A percentile compares a stretch with the other conserved stretches of the same genome.
phyloP scores from a whole-genome alignment of 805 yeast genomes.

The Yarrowia deformans region DNA sequence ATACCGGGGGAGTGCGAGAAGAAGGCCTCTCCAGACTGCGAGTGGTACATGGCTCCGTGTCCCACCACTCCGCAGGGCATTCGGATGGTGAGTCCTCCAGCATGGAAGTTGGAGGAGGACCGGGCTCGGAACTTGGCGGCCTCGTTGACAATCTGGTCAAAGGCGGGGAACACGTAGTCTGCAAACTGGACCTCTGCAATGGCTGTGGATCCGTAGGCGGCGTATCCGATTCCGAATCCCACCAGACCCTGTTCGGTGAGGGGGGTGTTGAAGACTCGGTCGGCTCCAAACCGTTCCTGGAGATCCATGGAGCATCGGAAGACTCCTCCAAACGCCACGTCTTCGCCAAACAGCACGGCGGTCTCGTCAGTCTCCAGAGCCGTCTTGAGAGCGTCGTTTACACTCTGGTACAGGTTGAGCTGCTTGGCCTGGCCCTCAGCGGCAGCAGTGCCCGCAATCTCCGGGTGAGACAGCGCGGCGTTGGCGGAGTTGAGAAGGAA shows the following conservation, averaged over 20 bases:
- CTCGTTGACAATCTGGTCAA: constrained; percentile 92
- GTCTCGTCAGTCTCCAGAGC: constrained; percentile 91
- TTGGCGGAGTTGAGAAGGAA: constrained; percentile 45
- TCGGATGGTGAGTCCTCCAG: constrained; percentile 91
- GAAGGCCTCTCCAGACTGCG: constrained; percentile 94
- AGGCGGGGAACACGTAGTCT: constrained; percentile 96
- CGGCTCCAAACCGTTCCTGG: constrained; percentile 86
- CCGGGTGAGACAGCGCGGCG: constrained; percentile 44
- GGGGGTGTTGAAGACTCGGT: constrained; percentile 88
- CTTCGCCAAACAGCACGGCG: constrained; percentile 92
- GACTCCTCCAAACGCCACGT: constrained; percentile 96
- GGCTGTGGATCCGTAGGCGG: constrained; percentile 88
- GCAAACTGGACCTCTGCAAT: constrained; percentile 94
- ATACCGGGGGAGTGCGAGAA: constrained; percentile 93
- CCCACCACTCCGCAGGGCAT: constrained; percentile 98
- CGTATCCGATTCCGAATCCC: constrained; percentile 86
- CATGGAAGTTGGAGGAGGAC: constrained; percentile 87
- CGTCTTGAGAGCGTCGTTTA: constrained; percentile 87
- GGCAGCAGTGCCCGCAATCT: constrained; percentile 41
- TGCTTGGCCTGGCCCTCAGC: constrained; percentile 44
- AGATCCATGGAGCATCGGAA: constrained; percentile 90
- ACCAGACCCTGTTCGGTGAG: constrained; percentile 95
- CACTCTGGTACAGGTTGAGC: constrained; percentile 59
- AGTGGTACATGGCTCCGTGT: constrained; percentile 96
- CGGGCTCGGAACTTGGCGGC: constrained; percentile 95